These are phyloP conservation scores for Aspergillus sp. DNA, from an alignment of 2,329 filamentous ascomycete species.

Conservation along the genomic window DNA sequence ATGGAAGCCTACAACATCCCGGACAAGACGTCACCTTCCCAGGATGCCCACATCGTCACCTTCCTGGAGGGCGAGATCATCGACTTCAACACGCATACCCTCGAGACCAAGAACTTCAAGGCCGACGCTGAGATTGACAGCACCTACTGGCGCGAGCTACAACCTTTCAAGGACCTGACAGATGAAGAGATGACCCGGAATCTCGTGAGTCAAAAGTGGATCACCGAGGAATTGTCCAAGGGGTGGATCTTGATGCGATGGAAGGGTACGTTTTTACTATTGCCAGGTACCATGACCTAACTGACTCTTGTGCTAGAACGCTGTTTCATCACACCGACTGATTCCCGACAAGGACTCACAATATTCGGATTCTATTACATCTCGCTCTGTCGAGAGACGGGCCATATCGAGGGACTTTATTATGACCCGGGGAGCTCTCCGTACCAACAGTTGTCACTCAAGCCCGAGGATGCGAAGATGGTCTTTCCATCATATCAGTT, in stretches of 20 bases:
- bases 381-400: conserved; percentile 38
- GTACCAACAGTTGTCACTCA: conserved; percentile 40
- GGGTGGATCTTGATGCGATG: conserved; percentile 46
- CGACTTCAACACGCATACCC: conserved; percentile 48
- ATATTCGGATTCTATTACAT: conserved; percentile 47
- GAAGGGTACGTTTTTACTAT: conserved; percentile 33
- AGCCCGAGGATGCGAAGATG: conserved; percentile 34
- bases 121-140: conserved; percentile 40
- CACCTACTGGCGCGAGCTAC: conserved; percentile 42
- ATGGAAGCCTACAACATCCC: conserved; percentile 65
- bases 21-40: conserved; percentile 37
- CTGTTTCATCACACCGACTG: conserved; percentile 42
- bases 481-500: conserved; percentile 37
- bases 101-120: conserved; percentile 42
- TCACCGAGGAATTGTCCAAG: conserved; percentile 33
- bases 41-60: conserved; percentile 50
- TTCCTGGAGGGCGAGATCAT: conserved; percentile 63
- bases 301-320: conserved; percentile 28
- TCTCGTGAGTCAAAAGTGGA: conserved; percentile 38
- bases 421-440: conserved; percentile 44
- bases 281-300: not conserved
- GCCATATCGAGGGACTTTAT: conserved; percentile 42
- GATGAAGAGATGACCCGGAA: conserved; percentile 39
- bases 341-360: conserved; percentile 40
- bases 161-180: conserved; percentile 39